Conservation (phyloP, 176 grass and related monocot species). For the Cymbopogon citratus region DNA sequence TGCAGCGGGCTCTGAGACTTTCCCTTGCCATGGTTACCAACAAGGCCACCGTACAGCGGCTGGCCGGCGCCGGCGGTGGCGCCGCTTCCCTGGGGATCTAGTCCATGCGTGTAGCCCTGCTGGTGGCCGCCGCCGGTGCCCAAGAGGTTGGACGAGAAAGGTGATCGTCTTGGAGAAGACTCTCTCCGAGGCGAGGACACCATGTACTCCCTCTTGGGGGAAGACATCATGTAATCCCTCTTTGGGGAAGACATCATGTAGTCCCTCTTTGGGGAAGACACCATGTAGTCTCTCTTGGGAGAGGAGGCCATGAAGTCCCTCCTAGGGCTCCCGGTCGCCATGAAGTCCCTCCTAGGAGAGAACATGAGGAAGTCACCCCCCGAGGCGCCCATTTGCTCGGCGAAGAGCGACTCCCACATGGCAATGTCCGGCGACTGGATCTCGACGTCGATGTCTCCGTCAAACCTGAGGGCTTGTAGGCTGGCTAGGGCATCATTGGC, state of each 20-base stretch:
- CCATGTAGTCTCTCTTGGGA: slow-evolving; percentile 51
- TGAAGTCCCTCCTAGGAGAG: slow-evolving; percentile 50
- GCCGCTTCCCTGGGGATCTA: background rate
- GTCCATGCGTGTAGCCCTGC: slow-evolving; percentile 19
- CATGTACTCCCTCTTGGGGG: slow-evolving; percentile 44
- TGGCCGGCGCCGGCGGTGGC: background rate
- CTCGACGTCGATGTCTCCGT: slow-evolving; percentile 41
- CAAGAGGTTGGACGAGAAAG: slow-evolving; percentile 27
- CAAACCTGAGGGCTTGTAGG: slow-evolving; percentile 46
- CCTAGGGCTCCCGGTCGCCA: slow-evolving; percentile 38
- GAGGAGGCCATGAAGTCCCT: slow-evolving; percentile 48
- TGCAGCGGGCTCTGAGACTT: slow-evolving; percentile 54
- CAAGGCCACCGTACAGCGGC: background rate
- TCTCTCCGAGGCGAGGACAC: slow-evolving; percentile 47
- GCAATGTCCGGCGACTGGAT: slow-evolving; percentile 55
- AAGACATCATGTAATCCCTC: slow-evolving; percentile 48
- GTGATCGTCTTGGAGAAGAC: slow-evolving; percentile 37
- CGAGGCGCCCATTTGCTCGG: slow-evolving; percentile 40
- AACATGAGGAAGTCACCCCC: slow-evolving; percentile 52
- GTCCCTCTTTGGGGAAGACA: slow-evolving; percentile 43
- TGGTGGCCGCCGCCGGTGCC: background rate
- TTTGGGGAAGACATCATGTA: slow-evolving; percentile 40
- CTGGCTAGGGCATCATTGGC: slow-evolving; percentile 35
- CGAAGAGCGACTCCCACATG: slow-evolving; percentile 58
- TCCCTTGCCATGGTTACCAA: slow-evolving; percentile 14